Evolutionary conservation across 2,329 filamentous ascomycete species (phyloP), one percentile per base, ranked within the genome.

Genomic region (Diaporthe australafricana): DNA sequence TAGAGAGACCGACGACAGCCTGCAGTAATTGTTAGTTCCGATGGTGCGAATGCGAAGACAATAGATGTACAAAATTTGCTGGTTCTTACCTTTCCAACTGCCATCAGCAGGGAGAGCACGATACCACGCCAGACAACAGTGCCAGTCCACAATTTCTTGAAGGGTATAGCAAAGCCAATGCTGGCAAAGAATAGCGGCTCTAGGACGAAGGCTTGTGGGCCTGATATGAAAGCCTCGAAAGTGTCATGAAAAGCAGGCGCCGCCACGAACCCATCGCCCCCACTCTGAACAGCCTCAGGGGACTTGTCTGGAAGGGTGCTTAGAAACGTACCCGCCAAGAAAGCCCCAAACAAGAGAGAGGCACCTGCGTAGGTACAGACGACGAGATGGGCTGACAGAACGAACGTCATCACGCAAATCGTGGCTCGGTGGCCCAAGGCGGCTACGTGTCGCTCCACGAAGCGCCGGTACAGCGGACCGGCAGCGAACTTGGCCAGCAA

Each of bases 91-190:
- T 86, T 87, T 5, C 79, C 82, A 9, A 89, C 68, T 0, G 82
- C 74, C 89, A 91, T 91, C 5, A 91, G 79, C 0, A 87, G 74
- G 0, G 88, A 82, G 72, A 90, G 90, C 1, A 91, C 82, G 5
- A 90, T 74, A 5, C 89, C 89, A 12, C 85, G 84, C 89, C 89
- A 91, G 16, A 91, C 77, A 9, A 88, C 81, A 1, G 77, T 74
- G 8, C 84, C 84, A 5, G 77, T 76, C 75, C 90, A 91, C 82
- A 91, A 86, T 25, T 84, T 80, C 0, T 84, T 84, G 63, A 90
- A 88, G 0, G 89, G 89, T 12, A 91, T 89, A 2, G 89, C 86
- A 75, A 91, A 91, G 16, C 89, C 89, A 68, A 91, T 88, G 0
- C 82, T 78, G 70, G 84, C 88, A 75, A 91, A 91, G 79, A 91